These are phyloP conservation scores for Pichia heedii DNA, from an alignment of 805 yeast genomes.

Conservation along the genomic window DNA sequence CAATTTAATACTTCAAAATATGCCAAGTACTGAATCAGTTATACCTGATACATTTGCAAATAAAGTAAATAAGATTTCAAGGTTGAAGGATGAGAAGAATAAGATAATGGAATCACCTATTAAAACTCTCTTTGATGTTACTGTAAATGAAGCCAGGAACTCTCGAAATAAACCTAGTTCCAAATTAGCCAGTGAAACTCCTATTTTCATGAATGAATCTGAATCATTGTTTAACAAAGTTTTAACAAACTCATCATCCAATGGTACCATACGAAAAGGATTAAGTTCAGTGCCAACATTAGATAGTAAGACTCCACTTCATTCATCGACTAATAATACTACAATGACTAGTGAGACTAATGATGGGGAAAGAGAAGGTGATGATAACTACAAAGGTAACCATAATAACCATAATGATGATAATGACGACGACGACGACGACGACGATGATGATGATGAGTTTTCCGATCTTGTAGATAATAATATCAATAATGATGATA, in stretches of 20 bases:
- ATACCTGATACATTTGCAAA: slow-evolving; percentile 26
- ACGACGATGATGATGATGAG: slow-evolving; percentile 1
- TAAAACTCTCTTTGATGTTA: slow-evolving; percentile 21
- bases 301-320: not conserved
- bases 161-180: slow-evolving; percentile 5
- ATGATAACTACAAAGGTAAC: no score
- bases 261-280: not conserved
- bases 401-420: slow-evolving; percentile 16
- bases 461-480: not conserved
- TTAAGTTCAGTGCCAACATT: not conserved
- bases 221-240: slow-evolving; percentile 6
- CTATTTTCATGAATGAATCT: slow-evolving; percentile 4
- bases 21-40: slow-evolving; percentile 13
- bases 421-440: slow-evolving; percentile 9
- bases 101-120: slow-evolving; percentile 22
- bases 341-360: no score
- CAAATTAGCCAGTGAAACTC: slow-evolving; percentile 4
- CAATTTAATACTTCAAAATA: slow-evolving; percentile 13
- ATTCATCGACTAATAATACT: not conserved
- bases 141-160: slow-evolving; percentile 1
- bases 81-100: not conserved
- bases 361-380: no score
- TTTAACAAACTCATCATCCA: slow-evolving; percentile 4
- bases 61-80: slow-evolving; percentile 12
- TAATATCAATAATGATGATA: slow-evolving; percentile 12